These are phyloP conservation scores for Leishmania lainsoni DNA, from an alignment of 208 protist species.

Conservation along the genomic window DNA sequence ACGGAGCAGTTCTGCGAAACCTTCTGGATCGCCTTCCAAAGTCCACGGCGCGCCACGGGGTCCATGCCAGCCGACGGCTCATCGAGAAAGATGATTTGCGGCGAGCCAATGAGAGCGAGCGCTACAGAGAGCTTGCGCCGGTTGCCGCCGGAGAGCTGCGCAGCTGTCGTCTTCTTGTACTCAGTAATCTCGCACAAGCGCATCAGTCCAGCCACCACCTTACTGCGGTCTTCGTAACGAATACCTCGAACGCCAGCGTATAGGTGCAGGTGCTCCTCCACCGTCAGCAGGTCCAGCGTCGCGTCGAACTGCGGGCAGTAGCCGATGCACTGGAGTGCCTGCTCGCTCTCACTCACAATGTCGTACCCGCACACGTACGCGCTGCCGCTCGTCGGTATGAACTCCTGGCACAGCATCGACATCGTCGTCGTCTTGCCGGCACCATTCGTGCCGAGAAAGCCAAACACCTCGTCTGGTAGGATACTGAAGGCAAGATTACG, in stretches of 20 bases:
- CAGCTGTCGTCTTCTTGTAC: constrained; percentile 31
- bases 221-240: constrained; percentile 5
- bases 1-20: constrained; percentile 69
- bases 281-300: constrained; percentile 88
- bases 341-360: constrained; percentile 44
- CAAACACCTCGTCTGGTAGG: constrained; percentile 77
- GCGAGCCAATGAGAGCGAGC: too few relatives aligned
- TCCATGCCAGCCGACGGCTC: constrained; percentile 38
- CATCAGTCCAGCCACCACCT: constrained; percentile 35
- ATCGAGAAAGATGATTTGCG: too few relatives aligned
- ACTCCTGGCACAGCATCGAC: constrained; percentile 81
- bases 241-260: constrained; percentile 27
- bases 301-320: constrained; percentile 95
- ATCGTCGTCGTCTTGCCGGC: constrained; percentile 89
- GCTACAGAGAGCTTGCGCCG: too few relatives aligned
- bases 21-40: constrained; percentile 74
- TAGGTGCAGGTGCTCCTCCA: constrained; percentile 74
- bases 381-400: constrained; percentile 65
- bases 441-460: constrained; percentile 89
- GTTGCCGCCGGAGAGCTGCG: too few relatives aligned
- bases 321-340: constrained; percentile 66
- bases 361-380: constrained; percentile 68
- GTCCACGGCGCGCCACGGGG: constrained; percentile 42
- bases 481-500: constrained; percentile 75
- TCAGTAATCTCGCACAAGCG: constrained; percentile 33